Evolutionary conservation across 345 rosid species (phyloP).

Genomic region (Sisymbrium irio): DNA sequence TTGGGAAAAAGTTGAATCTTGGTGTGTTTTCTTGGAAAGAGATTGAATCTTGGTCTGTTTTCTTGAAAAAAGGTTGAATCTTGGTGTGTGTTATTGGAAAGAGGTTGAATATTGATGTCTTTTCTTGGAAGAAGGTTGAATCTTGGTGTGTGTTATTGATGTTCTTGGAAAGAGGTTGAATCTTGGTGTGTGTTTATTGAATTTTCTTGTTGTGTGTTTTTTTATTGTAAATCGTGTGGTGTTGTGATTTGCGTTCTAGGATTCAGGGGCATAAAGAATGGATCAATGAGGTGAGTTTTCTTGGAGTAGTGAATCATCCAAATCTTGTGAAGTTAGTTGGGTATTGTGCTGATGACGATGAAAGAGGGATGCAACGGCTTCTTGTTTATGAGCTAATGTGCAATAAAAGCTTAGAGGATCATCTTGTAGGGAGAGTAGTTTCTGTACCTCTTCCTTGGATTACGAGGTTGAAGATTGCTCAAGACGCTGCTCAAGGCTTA

Average conservation of each 20-base stretch:
- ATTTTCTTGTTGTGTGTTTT: neutral
- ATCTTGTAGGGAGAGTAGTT: conserved; percentile 50
- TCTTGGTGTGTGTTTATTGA: neutral
- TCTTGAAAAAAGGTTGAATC: neutral
- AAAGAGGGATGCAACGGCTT: conserved; percentile 89
- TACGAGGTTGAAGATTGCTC: conserved; percentile 71
- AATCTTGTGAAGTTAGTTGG: conserved; percentile 91
- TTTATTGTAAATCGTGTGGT: conserved; percentile 31
- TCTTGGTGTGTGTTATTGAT: neutral
- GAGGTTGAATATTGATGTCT: neutral
- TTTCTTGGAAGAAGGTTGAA: neutral
- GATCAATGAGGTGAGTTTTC: conserved; percentile 90
- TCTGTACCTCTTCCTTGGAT: conserved; percentile 63
- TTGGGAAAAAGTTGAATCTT: too few species aligned
- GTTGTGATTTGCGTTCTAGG: conserved; percentile 49
- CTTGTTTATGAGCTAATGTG: conserved; percentile 85
- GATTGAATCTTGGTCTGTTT: neutral
- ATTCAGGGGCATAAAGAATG: conserved; percentile 99
- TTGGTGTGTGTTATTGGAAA: neutral
- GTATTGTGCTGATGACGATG: conserved; percentile 91
- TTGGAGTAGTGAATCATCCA: conserved; percentile 91
- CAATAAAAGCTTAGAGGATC: conserved; percentile 92
- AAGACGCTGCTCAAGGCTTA: conserved; percentile 89
- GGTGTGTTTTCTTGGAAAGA: too few species aligned
- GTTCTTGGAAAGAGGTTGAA: neutral